Conservation (phyloP, 768 basidiomycete genomes). For the Phaeotremella fagi region DNA sequence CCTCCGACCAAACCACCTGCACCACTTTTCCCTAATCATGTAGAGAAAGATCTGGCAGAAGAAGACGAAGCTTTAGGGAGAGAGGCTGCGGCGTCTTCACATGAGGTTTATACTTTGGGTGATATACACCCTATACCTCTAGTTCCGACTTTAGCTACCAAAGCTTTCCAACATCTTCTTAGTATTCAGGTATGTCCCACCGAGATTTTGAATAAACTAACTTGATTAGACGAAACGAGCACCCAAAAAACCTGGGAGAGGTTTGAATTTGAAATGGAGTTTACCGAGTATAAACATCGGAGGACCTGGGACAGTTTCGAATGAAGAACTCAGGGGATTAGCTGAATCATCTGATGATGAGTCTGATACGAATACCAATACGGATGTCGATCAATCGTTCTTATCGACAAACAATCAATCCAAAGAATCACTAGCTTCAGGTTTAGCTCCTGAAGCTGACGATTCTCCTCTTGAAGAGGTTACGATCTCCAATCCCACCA, state of each 20-base stretch:
- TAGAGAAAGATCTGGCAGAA: slow-evolving; percentile 1
- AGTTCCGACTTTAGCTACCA: slow-evolving; percentile 14
- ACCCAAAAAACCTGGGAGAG: background rate
- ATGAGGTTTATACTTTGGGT: slow-evolving; percentile 27
- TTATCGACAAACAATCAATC: background rate
- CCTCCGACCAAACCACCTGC: slow-evolving; percentile 4
- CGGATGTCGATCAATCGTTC: background rate
- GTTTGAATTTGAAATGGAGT: background rate
- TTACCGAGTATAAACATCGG: background rate
- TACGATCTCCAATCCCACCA: background rate
- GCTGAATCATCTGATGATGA: background rate
- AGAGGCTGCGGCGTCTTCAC: slow-evolving; percentile 16
- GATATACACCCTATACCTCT: slow-evolving; percentile 40
- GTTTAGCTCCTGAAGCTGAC: slow-evolving; percentile 20
- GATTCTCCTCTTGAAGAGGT: slow-evolving; percentile 2
- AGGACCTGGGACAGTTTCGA: background rate
- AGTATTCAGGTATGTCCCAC: slow-evolving; percentile 9
- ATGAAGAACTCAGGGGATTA: background rate
- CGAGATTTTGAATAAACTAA: background rate
- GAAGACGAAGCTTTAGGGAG: slow-evolving; percentile 6
- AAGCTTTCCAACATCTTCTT: slow-evolving; percentile 6
- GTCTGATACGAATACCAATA: slow-evolving; percentile 2
- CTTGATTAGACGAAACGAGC: background rate
- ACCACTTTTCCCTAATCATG: slow-evolving; percentile 27
- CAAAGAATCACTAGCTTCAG: slow-evolving; percentile 3